Evolutionary conservation across 306 rosid genomes (phyloP).

Genomic region (Trifolium fragiferum): DNA sequence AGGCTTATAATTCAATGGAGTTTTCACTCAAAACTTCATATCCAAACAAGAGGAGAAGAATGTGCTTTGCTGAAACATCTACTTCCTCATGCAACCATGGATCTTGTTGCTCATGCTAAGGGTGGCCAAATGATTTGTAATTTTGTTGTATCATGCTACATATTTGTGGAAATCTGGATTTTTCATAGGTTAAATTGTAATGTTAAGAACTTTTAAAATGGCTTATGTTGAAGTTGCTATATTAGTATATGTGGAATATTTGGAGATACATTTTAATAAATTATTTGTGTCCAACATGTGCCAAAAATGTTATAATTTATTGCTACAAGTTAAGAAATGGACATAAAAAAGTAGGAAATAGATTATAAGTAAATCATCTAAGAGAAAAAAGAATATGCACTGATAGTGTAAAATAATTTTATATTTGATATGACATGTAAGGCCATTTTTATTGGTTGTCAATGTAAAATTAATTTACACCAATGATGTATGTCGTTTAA

Average conservation of each 20-base stretch:
- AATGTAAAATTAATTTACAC: too few species aligned
- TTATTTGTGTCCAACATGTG: too few species aligned
- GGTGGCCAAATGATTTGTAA: not conserved
- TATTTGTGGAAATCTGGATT: not conserved
- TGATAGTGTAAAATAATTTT: too few species aligned
- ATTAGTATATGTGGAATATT: not conserved
- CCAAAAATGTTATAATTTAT: too few species aligned
- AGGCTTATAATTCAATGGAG: constrained; percentile 64
- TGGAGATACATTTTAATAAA: not conserved
- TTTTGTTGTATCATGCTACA: not conserved
- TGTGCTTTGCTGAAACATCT: constrained; percentile 54
- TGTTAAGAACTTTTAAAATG: not conserved
- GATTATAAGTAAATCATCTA: too few species aligned
- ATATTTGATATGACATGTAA: too few species aligned
- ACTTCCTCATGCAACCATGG: constrained; percentile 43
- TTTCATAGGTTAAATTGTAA: not conserved
- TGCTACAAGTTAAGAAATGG: too few species aligned
- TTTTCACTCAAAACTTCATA: constrained; percentile 63
- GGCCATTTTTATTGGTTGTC: too few species aligned
- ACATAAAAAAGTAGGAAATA: too few species aligned
- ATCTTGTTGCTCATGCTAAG: constrained; percentile 25
- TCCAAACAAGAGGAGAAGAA: constrained; percentile 62
- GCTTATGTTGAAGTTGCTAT: not conserved
- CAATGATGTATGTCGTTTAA: too few species aligned
- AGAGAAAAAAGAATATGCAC: too few species aligned